Conservation (phyloP, 1,284 basidiomycete genomes). For the Taiwanofungus camphoratus region DNA sequence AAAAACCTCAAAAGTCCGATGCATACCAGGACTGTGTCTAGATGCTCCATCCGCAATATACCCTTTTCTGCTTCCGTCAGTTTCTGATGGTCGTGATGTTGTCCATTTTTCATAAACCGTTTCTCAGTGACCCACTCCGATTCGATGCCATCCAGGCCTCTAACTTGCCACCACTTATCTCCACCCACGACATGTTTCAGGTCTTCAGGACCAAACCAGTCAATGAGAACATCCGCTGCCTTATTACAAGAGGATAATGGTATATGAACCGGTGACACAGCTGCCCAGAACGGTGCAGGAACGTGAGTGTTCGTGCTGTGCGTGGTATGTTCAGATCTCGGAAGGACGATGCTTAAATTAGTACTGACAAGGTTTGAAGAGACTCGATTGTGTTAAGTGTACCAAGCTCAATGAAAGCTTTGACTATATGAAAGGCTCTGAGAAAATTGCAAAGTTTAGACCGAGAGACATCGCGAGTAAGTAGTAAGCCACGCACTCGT, state of each 20-base stretch:
- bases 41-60: constrained; percentile 46
- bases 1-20: not conserved
- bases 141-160: constrained; percentile 60
- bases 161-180: constrained; percentile 84
- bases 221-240: constrained; percentile 70
- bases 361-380: constrained; percentile 49
- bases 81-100: constrained; percentile 24
- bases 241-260: constrained; percentile 55
- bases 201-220: constrained; percentile 73
- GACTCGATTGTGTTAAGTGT: constrained; percentile 57
- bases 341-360: no score
- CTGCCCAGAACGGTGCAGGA: constrained; percentile 74
- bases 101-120: constrained; percentile 34
- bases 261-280: constrained; percentile 65
- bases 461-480: not conserved
- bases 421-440: constrained; percentile 64
- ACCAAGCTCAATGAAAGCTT: constrained; percentile 58
- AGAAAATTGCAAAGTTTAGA: not conserved
- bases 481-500: constrained; percentile 39
- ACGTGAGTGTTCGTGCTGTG: constrained; percentile 70
- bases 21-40: constrained; percentile 52
- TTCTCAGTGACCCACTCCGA: constrained; percentile 77
- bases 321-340: no score
- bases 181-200: constrained; percentile 73
- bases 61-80: constrained; percentile 35